phyloP scores from a whole-genome alignment of 306 rosid species.

The Nissolia schottii region DNA sequence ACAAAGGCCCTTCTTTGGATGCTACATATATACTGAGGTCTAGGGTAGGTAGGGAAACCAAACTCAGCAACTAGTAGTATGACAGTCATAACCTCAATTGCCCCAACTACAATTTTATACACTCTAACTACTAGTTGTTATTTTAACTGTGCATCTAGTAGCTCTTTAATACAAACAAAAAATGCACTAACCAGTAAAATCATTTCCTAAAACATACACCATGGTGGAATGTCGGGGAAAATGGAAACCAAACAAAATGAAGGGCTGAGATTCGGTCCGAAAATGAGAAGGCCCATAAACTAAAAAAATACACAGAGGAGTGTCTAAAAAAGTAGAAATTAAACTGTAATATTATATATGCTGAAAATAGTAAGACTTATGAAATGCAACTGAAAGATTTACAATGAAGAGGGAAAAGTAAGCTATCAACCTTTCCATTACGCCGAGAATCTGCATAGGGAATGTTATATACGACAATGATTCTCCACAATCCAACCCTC shows the following conservation, averaged over 20 bases:
- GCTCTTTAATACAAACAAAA: too few species aligned
- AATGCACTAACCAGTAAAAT: background rate
- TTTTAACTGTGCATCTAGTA: background rate
- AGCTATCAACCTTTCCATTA: slow-evolving; percentile 80
- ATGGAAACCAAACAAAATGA: slow-evolving; percentile 10
- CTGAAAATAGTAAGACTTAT: background rate
- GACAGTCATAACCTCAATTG: background rate
- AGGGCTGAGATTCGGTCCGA: background rate
- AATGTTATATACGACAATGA: slow-evolving; percentile 69
- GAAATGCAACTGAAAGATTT: background rate
- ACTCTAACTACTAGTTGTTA: background rate
- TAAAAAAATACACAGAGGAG: background rate
- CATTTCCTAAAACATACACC: slow-evolving; percentile 1
- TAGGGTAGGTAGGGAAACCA: background rate
- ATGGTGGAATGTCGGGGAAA: background rate
- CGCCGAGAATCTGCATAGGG: slow-evolving; percentile 90
- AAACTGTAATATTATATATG: background rate
- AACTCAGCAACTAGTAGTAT: background rate
- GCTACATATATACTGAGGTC: background rate
- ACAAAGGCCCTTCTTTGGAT: background rate
- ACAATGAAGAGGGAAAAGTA: background rate
- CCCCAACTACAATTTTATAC: background rate
- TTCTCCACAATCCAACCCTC: slow-evolving; percentile 88
- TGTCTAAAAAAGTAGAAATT: background rate
- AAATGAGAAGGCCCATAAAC: background rate